phyloP scores from a whole-genome alignment of 2,329 filamentous ascomycete genomes.

The Talaromyces albobiverticillius region DNA sequence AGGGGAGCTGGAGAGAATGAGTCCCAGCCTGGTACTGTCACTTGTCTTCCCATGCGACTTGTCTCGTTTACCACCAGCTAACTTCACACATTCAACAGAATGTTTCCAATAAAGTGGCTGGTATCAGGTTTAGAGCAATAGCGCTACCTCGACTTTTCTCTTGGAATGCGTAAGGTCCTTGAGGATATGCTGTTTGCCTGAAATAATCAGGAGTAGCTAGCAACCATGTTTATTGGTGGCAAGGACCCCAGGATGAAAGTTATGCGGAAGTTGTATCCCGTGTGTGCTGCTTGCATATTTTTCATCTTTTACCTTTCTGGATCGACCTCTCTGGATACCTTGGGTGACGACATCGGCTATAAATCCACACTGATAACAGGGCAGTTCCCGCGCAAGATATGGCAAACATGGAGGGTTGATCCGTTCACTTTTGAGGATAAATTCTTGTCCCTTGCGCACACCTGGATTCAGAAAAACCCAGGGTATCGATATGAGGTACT shows the following conservation, averaged over 20 bases:
- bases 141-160: no score
- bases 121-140: no score
- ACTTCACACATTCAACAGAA: no score
- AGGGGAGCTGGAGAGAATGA: no score
- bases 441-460: constrained; percentile 58
- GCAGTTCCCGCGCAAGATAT: constrained; percentile 65
- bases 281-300: constrained; percentile 46
- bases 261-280: constrained; percentile 47
- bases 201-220: no score
- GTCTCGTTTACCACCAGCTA: no score
- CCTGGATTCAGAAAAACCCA: constrained; percentile 66
- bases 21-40: no score
- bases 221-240: neutral
- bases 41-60: no score
- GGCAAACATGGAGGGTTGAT: constrained; percentile 73
- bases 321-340: constrained; percentile 26
- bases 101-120: no score
- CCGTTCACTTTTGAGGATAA: constrained; percentile 64
- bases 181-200: no score
- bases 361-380: constrained; percentile 20
- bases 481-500: constrained; percentile 65
- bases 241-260: constrained; percentile 32
- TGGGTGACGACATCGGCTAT: constrained; percentile 16
- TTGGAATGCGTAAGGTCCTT: no score
- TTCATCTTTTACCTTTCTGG: constrained; percentile 50